Percentiles rank a stretch among this genome's conserved stretches.
Evolutionary conservation across 495 filamentous ascomycete species (phyloP).

Genomic region (Bacidia gigantensis): DNA sequence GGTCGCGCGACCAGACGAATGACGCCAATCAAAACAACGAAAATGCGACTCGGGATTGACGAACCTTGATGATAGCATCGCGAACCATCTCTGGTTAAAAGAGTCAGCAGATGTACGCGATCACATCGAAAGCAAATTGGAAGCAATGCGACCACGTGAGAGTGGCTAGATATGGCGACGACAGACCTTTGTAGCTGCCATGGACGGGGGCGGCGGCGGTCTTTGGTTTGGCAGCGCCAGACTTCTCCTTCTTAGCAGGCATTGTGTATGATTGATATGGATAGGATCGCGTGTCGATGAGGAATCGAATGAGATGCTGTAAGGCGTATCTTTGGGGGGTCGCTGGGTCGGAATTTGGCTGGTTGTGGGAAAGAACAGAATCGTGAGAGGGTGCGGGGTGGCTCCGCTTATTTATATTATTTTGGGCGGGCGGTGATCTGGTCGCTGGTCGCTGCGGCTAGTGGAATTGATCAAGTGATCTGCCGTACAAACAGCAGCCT

Average conservation of each 20-base stretch:
- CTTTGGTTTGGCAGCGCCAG: constrained; percentile 36
- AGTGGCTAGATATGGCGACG: constrained; percentile 30
- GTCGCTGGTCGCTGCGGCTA: background rate
- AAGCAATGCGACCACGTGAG: constrained; percentile 30
- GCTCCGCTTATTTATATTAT: constrained; percentile 28
- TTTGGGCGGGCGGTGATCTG: constrained; percentile 16
- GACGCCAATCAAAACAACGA: constrained; percentile 11
- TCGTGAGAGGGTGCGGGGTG: constrained; percentile 34
- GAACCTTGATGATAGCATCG: constrained; percentile 53
- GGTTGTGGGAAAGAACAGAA: constrained; percentile 21
- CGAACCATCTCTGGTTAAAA: constrained; percentile 50
- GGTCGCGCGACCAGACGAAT: constrained; percentile 11
- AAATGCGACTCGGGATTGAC: constrained; percentile 32
- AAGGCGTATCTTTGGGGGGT: constrained; percentile 9
- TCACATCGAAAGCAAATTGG: constrained; percentile 19
- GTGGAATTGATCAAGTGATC: background rate
- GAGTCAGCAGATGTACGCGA: constrained; percentile 39
- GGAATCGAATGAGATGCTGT: constrained; percentile 16
- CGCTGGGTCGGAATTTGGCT: constrained; percentile 14
- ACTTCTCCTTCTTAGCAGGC: constrained; percentile 41
- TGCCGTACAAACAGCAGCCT: background rate
- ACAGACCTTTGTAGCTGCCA: constrained; percentile 49
- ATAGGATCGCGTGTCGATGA: constrained; percentile 16
- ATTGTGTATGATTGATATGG: constrained; percentile 23
- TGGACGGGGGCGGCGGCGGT: constrained; percentile 32